A percentile compares a stretch with the other conserved stretches of the same genome.
These are phyloP conservation scores for Orbilia javanica DNA, from an alignment of 2,329 filamentous ascomycete genomes.

Conservation along the genomic window DNA sequence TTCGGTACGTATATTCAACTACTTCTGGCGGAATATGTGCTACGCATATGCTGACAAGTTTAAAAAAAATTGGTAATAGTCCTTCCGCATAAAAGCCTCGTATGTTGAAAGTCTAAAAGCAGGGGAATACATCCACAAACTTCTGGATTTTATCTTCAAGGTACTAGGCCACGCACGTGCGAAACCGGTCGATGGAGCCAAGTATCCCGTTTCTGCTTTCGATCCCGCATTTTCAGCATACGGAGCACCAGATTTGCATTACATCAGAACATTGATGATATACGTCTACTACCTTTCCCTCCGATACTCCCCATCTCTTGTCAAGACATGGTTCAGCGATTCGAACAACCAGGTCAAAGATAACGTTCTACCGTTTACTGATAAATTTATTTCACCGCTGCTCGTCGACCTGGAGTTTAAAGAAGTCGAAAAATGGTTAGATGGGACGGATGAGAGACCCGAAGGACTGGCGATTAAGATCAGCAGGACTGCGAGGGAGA, in stretches of 20 bases:
- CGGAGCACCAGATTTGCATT: constrained; percentile 76
- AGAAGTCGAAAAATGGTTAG: constrained; percentile 77
- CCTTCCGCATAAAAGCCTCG: constrained; percentile 83
- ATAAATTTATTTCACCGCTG: constrained; percentile 81
- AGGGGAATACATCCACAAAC: constrained; percentile 74
- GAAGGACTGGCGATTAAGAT: constrained; percentile 77
- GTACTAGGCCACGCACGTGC: constrained; percentile 83
- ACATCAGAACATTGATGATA: constrained; percentile 73
- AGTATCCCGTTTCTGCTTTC: constrained; percentile 77
- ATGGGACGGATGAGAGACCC: constrained; percentile 67
- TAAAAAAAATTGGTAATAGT: constrained; percentile 66
- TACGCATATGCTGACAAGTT: too few relatives aligned
- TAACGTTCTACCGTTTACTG: constrained; percentile 85
- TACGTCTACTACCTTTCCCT: constrained; percentile 88
- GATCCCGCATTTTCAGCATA: constrained; percentile 66
- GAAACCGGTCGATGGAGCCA: constrained; percentile 77
- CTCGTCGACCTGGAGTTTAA: constrained; percentile 76
- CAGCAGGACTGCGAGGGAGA: constrained; percentile 77
- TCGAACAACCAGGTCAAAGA: constrained; percentile 83
- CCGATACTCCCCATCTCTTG: constrained; percentile 80
- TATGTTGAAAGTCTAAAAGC: constrained; percentile 85
- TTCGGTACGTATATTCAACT: constrained; percentile 68
- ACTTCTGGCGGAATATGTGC: constrained; percentile 62
- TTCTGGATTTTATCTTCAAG: constrained; percentile 85
- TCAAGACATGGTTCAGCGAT: constrained; percentile 86